Base-by-base conservation (phyloP, 768 basidiomycete genomes). In the Mycena capillaripes region DNA sequence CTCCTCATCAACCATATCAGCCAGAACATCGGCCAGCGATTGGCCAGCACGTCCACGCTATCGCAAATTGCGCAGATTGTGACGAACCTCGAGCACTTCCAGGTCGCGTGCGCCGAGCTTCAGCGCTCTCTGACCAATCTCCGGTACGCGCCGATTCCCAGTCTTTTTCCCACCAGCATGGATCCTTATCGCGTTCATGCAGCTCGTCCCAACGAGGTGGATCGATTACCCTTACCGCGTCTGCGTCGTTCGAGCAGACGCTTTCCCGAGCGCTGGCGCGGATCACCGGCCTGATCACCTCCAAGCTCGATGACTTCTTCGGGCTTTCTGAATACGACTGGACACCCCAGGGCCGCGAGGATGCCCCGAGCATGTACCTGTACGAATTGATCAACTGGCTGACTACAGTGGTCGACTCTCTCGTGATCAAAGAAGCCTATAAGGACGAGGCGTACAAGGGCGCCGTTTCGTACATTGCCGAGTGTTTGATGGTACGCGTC, bases 351-450 rank as follows among this genome's bases (percentile, higher is more conserved):
- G 80, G 84, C 14, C 89, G 90, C 38, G 93, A 95, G 79, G 86
- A 89, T 69, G 90, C 90, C 40, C 96, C 97, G 52, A 97, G 95
- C 88, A 93, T 93, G 89, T 98, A 98, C 82, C 87, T 99, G 3
- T 93, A 96, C 79, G 97, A 98, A 81, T 89, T 99, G 77, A 90
- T 97, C 80, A 97, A 96, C 80, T 99, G 97, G 94, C 87, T 99
- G 62, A 97, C 93, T 44, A 98, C 97, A 2, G 95, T 98, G 66
- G 96, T 99, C 57, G 98, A 99, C 81, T 95, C 91, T 69, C 91
- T 93, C 75, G 89, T 88, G 70, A 91, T 99, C 83, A 92, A 94
- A 66, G 94, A 97, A 67, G 82, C 84, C 12, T 93, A 96, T 84
- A 97, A 97, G 82, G 94, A 96, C 63, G 92, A 95, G 75, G 95